Evolutionary conservation across 192 early-diverging fungal species (phyloP).

Genomic region (Entomortierella parvispora): DNA sequence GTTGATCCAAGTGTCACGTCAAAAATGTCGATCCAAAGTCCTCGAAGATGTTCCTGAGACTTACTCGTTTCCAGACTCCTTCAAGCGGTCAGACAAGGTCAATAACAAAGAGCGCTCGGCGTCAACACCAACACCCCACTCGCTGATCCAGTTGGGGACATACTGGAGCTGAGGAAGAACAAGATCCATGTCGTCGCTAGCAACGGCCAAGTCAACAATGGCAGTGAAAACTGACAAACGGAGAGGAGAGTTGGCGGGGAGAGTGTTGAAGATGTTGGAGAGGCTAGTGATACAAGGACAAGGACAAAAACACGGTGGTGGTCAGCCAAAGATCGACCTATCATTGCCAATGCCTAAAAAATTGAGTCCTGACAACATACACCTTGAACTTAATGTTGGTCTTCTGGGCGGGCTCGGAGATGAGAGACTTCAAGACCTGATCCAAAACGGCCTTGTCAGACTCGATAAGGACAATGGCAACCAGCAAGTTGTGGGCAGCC

Average conservation of each 20-base stretch:
- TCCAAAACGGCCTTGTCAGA: slow-evolving; percentile 54
- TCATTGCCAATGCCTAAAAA: too few species aligned
- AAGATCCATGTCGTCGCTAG: slow-evolving; percentile 74
- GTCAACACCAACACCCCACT: slow-evolving; percentile 73
- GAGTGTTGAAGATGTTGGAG: slow-evolving; percentile 88
- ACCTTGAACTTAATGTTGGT: slow-evolving; percentile 71
- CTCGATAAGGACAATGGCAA: slow-evolving; percentile 68
- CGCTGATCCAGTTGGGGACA: slow-evolving; percentile 70
- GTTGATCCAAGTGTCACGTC: background rate
- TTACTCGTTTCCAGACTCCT: slow-evolving; percentile 67
- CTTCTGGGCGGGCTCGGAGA: slow-evolving; percentile 57
- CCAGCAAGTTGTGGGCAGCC: slow-evolving; percentile 73
- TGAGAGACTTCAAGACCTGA: slow-evolving; percentile 60
- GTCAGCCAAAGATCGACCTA: background rate
- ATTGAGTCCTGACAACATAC: too few species aligned
- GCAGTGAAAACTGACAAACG: slow-evolving; percentile 76
- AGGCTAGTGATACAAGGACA: slow-evolving; percentile 56
- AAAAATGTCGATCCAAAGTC: background rate
- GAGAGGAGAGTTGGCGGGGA: slow-evolving; percentile 62
- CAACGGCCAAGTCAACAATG: slow-evolving; percentile 79
- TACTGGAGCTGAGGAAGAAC: slow-evolving; percentile 71
- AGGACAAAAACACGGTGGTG: slow-evolving; percentile 4
- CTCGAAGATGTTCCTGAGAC: slow-evolving; percentile 16
- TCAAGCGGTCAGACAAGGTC: slow-evolving; percentile 69
- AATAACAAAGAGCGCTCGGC: slow-evolving; percentile 71